These are phyloP conservation scores for Phialophora tarda DNA, from an alignment of 2,329 filamentous ascomycete genomes.

Conservation along the genomic window DNA sequence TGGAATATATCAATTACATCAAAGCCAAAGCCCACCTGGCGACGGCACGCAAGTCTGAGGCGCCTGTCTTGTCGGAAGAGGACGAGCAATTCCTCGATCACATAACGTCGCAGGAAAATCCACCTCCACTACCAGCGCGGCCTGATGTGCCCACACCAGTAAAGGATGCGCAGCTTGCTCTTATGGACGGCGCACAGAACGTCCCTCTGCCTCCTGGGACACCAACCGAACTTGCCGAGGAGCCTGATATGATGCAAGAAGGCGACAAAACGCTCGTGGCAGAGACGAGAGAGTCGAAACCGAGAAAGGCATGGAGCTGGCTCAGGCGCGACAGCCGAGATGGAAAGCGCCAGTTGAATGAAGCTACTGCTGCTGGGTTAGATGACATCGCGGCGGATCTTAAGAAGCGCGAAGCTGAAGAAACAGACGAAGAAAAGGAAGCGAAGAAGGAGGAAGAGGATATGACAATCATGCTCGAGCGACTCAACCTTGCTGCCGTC, in stretches of 20 bases:
- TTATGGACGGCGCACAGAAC: conserved; percentile 55
- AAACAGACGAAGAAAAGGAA: conserved; percentile 50
- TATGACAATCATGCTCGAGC: conserved; percentile 77
- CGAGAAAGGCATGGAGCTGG: conserved; percentile 46
- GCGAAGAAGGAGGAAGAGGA: conserved; percentile 70
- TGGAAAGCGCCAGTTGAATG: conserved; percentile 44
- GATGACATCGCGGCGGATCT: conserved; percentile 42
- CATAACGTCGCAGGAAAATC: conserved; percentile 54
- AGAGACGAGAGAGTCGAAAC: conserved; percentile 40
- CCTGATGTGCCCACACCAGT: conserved; percentile 35
- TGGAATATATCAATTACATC: conserved; percentile 54
- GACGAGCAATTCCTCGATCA: conserved; percentile 63
- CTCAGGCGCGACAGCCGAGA: conserved; percentile 47
- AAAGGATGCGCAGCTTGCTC: conserved; percentile 54
- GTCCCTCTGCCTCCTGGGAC: conserved; percentile 57
- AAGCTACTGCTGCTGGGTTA: conserved; percentile 39
- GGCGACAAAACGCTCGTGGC: conserved; percentile 34
- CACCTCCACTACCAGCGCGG: conserved; percentile 50
- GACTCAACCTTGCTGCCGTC: conserved; percentile 79
- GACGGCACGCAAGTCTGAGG: conserved; percentile 43
- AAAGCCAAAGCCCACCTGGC: conserved; percentile 47
- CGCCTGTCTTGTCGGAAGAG: conserved; percentile 63
- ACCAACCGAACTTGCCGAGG: conserved; percentile 48
- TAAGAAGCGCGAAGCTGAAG: conserved; percentile 40
- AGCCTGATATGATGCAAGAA: conserved; percentile 41